phyloP scores from a whole-genome alignment of 2,329 filamentous ascomycete genomes.

The Alternaria brassicicola region DNA sequence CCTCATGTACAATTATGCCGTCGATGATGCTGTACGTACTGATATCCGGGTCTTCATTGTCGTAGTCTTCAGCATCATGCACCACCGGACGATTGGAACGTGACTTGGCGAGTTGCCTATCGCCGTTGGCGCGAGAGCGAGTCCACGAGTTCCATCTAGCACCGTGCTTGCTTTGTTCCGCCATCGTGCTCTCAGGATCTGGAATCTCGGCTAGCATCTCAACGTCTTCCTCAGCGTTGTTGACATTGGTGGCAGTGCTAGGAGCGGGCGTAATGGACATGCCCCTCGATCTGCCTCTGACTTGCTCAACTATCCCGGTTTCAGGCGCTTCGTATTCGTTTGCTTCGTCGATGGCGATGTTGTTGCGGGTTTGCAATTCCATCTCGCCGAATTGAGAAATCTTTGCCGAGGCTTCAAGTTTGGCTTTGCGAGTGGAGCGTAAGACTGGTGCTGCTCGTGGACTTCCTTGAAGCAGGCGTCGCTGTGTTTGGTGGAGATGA shows the following conservation, averaged over 20 bases:
- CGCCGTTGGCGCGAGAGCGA: constrained; percentile 1
- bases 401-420: neutral
- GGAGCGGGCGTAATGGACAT: neutral
- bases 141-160: constrained; percentile 4
- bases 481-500: neutral
- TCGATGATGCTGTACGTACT: constrained; percentile 16
- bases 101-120: constrained; percentile 4
- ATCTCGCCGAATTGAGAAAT: neutral
- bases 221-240: neutral
- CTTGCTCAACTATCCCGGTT: neutral
- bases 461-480: neutral
- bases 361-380: neutral
- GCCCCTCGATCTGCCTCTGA: neutral
- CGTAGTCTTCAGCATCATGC: neutral
- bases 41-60: constrained; percentile 11
- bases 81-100: neutral
- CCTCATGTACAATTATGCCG: constrained; percentile 10
- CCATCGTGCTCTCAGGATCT: neutral
- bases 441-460: neutral
- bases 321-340: neutral
- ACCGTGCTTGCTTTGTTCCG: neutral
- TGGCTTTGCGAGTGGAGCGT: neutral
- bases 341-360: neutral
- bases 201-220: neutral
- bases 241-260: neutral